Evolutionary conservation across 176 grass and related monocot genomes (phyloP).

Genomic region (Alloteropsis semialata): DNA sequence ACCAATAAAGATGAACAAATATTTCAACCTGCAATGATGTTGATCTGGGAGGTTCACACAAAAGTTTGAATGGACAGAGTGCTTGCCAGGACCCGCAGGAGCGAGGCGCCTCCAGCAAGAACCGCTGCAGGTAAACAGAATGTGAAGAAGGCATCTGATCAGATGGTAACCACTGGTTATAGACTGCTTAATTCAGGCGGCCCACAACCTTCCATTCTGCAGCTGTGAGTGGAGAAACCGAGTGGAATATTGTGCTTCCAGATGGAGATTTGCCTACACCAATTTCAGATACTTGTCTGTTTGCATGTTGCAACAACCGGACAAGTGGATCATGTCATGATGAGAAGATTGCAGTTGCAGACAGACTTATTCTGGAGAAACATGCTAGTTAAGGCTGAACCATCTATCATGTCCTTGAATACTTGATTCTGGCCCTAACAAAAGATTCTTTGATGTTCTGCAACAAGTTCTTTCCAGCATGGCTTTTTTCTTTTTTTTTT

Average conservation of each 20-base stretch:
- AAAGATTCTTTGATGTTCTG: neutral
- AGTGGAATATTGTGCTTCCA: constrained; percentile 24
- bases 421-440: neutral
- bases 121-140: neutral
- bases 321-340: constrained; percentile 3
- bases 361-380: neutral
- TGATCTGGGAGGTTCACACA: neutral
- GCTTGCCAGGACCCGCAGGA: neutral
- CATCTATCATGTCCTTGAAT: neutral
- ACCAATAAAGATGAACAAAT: neutral
- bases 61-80: neutral
- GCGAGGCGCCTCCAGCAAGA: constrained; percentile 7
- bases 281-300: constrained; percentile 11
- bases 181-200: neutral
- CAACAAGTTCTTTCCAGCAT: neutral
- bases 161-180: neutral
- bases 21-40: constrained; percentile 2
- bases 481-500: neutral
- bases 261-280: constrained; percentile 13
- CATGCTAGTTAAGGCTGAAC: neutral
- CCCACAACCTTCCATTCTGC: neutral
- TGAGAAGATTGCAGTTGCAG: neutral
- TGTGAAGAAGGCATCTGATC: neutral
- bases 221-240: constrained; percentile 21
- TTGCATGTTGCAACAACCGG: constrained; percentile 26